phyloP scores from a whole-genome alignment of 805 yeast genomes.

The Wickerhamiella musiphila region DNA sequence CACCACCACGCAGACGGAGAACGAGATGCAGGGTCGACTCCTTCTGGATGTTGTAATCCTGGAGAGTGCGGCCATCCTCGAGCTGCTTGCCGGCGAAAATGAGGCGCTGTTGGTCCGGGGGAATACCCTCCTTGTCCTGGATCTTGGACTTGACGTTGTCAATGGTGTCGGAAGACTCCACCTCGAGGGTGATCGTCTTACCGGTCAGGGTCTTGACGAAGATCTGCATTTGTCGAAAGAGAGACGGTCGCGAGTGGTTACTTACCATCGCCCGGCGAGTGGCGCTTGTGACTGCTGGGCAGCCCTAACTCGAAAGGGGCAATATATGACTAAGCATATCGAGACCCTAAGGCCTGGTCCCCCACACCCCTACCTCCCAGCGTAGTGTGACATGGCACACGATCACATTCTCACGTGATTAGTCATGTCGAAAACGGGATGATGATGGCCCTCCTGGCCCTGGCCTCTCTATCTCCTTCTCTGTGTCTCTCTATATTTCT shows the following conservation, averaged over 20 bases:
- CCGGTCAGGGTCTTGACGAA: conserved; percentile 99
- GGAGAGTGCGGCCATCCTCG: conserved; percentile 96
- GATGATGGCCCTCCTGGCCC: too few species aligned
- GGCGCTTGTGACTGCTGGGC: not conserved
- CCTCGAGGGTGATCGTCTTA: conserved; percentile 96
- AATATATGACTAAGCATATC: too few species aligned
- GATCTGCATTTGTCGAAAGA: conserved; percentile 33
- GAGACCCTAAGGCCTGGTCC: too few species aligned
- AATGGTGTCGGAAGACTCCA: conserved; percentile 96
- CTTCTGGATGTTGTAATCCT: conserved; percentile 99
- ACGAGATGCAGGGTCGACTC: conserved; percentile 96
- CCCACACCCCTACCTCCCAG: too few species aligned
- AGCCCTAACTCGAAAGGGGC: too few species aligned
- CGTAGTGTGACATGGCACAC: too few species aligned
- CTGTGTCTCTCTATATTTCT: too few species aligned
- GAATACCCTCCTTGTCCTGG: conserved; percentile 98
- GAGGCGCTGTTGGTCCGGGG: conserved; percentile 99
- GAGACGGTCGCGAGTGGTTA: not conserved
- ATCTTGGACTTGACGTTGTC: conserved; percentile 97
- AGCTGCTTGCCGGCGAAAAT: conserved; percentile 99
- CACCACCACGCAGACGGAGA: conserved; percentile 93
- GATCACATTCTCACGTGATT: too few species aligned
- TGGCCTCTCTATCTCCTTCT: too few species aligned
- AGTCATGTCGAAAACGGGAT: too few species aligned
- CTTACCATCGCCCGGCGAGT: not conserved